Evolutionary conservation across 208 protist genomes (phyloP), one percentile per base, ranked within the genome.

Genomic region (Acanthamoeba castellanii): DNA sequence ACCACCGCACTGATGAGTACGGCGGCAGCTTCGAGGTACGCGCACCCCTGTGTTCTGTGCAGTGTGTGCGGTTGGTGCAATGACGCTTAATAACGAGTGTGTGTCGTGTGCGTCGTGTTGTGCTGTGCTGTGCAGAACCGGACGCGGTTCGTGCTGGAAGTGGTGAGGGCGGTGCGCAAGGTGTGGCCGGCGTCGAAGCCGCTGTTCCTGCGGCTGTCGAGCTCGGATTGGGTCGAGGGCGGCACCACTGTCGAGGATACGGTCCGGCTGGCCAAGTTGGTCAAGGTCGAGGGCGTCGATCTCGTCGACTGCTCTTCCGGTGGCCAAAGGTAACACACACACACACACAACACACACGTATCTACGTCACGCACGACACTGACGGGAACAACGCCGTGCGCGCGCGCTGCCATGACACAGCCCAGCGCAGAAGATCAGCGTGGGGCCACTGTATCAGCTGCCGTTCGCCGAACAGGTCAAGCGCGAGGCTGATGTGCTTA

Each of bases 1-100:
- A 99, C 95, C 92, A 96, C 88, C 96, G 98, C 82, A 98, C 97
- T 6, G 98, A 97, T 82, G 91, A 98, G 87, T 99, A 99, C 95
- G 98, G 98, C 64, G 98, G 98, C 74, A 96, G 87, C 92, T 95
- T 98, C 47, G 97, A 98, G 74, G 74, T 82, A 45, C 70, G 0
- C 45, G 45, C 45, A 8, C 45, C 45, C 13, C 37, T 42, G 1
- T 42, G 37, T 27, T 68, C 70, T 93, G 45, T 50, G 45, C 13
- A 0, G 45, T 3, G 45, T 14, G 45, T 50, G 45, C 45, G 45
- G 55, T 18, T 55, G 13, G 55, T 61, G 55, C 55, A 0, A 8
- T 25, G 55, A 25, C 4, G 55, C 55, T 61, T 8, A 59, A 34
- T 0, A 74, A 8, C 30, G 8, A 0, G 68, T n/a, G 9, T 74